phyloP scores from a whole-genome alignment of 257 asterid genomes.

The Solanum verrucosum region DNA sequence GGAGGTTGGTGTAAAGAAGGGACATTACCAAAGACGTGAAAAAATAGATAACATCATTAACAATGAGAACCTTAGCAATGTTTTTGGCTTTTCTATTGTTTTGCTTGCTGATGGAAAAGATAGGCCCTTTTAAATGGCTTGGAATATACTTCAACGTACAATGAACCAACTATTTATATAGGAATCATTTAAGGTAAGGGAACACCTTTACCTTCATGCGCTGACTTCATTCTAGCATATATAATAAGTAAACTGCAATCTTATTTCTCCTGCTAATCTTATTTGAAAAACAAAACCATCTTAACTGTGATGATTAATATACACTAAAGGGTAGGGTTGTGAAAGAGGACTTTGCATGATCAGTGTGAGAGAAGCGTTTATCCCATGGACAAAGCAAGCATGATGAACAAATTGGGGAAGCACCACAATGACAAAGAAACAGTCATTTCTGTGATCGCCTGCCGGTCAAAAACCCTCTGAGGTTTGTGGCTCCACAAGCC shows the following conservation, averaged over 20 bases:
- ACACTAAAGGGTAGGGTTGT: not conserved
- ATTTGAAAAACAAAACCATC: not conserved
- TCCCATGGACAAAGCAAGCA: too few relatives aligned
- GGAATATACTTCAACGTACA: conserved; percentile 17
- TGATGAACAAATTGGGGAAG: too few relatives aligned
- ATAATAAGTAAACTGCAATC: not conserved
- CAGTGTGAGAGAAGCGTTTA: too few relatives aligned
- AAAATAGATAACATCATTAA: not conserved
- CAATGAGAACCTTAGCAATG: not conserved
- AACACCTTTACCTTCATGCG: not conserved
- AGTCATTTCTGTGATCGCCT: too few relatives aligned
- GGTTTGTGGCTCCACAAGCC: too few relatives aligned
- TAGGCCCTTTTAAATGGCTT: conserved; percentile 9
- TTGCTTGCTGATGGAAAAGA: conserved; percentile 21
- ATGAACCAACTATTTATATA: not conserved
- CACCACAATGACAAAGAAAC: too few relatives aligned
- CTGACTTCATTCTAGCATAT: not conserved
- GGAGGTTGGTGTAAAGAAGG: not conserved
- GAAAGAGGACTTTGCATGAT: too few relatives aligned
- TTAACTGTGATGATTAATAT: not conserved
- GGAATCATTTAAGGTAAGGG: not conserved
- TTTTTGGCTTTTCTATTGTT: not conserved
- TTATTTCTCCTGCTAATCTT: not conserved
- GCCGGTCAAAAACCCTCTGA: too few relatives aligned
- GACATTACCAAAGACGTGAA: not conserved